These are phyloP conservation scores for Calocera viscosa DNA, from an alignment of 768 basidiomycete genomes.

Conservation along the genomic window DNA sequence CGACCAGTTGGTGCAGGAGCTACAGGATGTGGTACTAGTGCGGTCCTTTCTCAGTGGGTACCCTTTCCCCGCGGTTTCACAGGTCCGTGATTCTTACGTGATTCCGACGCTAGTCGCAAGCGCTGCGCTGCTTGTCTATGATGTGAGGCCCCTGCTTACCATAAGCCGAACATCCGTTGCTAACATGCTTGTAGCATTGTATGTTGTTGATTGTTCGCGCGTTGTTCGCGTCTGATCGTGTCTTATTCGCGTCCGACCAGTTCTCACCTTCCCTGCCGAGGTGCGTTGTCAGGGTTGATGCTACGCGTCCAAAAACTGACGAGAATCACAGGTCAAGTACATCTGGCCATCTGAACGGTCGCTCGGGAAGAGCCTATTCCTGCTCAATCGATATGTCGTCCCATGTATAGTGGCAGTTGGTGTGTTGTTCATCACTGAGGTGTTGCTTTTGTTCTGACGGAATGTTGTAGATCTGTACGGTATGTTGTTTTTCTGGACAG, in stretches of 20 bases:
- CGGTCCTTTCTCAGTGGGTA: background rate
- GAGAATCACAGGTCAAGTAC: constrained; percentile 20
- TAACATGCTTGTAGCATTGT: background rate
- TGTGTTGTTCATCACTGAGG: background rate
- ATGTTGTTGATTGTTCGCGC: background rate
- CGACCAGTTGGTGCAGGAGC: background rate
- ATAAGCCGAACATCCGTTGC: background rate
- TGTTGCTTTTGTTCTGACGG: background rate
- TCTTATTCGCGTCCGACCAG: background rate
- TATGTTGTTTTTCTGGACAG: background rate
- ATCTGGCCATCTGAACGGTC: constrained; percentile 26
- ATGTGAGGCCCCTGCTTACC: constrained; percentile 4
- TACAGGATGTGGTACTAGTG: background rate
- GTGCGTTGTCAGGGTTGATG: background rate
- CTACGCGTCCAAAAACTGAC: background rate
- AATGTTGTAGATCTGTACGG: background rate
- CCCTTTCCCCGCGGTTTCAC: background rate
- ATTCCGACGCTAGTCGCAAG: background rate
- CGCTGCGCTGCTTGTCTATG: constrained; percentile 9
- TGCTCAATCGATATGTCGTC: constrained; percentile 28
- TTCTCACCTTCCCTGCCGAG: constrained; percentile 2
- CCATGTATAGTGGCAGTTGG: constrained; percentile 16
- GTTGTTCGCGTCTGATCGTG: background rate
- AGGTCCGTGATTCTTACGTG: background rate
- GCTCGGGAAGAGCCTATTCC: constrained; percentile 26